Evolutionary conservation across 345 rosid species (phyloP).

Genomic region (Pugionium cornutum): DNA sequence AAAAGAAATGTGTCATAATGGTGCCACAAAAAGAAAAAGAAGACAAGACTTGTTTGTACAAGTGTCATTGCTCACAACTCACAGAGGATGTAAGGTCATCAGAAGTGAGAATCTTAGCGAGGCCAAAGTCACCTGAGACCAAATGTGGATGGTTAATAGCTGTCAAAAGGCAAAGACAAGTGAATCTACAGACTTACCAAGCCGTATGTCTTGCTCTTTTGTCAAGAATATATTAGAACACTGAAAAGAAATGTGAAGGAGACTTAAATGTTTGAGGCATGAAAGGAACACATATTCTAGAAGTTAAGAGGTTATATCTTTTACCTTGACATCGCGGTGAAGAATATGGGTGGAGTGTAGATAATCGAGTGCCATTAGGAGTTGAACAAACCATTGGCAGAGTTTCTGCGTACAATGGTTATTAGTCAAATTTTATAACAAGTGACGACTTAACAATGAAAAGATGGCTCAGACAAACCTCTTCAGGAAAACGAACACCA

Average conservation of each 20-base stretch:
- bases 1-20: neutral
- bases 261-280: constrained; percentile 23
- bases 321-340: constrained; percentile 87
- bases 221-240: constrained; percentile 96
- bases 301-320: constrained; percentile 11
- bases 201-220: constrained; percentile 82
- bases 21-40: constrained; percentile 10
- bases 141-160: constrained; percentile 9
- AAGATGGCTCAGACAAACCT: constrained; percentile 49
- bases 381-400: constrained; percentile 88
- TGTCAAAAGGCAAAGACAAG: neutral
- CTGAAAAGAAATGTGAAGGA: constrained; percentile 50
- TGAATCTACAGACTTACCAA: constrained; percentile 50
- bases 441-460: neutral
- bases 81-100: constrained; percentile 97
- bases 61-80: constrained; percentile 38
- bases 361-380: constrained; percentile 74
- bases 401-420: constrained; percentile 59
- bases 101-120: constrained; percentile 87
- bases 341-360: constrained; percentile 78
- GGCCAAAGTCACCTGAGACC: constrained; percentile 93
- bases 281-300: neutral
- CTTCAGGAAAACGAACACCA: constrained; percentile 74
- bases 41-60: constrained; percentile 10
- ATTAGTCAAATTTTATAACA: neutral